Evolutionary conservation across 306 rosid species (phyloP).

Genomic region (Boehmeria nivea): DNA sequence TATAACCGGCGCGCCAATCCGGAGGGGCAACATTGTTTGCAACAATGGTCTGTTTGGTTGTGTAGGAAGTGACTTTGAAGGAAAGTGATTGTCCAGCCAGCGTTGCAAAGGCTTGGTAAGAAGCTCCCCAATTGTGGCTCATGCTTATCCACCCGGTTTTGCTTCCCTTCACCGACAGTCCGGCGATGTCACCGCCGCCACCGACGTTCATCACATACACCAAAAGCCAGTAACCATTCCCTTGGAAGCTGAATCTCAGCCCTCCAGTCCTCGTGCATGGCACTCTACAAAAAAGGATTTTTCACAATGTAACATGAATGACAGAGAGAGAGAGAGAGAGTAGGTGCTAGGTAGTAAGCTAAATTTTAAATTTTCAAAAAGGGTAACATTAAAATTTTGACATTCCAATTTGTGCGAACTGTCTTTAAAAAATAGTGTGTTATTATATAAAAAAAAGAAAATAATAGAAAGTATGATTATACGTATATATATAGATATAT

Average conservation of each 20-base stretch:
- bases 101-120: conserved; percentile 79
- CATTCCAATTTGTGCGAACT: too few relatives aligned
- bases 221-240: conserved; percentile 87
- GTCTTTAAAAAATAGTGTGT: too few relatives aligned
- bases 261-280: conserved; percentile 65
- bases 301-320: too few relatives aligned
- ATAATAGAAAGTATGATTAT: too few relatives aligned
- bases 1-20: conserved; percentile 52
- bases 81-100: conserved; percentile 72
- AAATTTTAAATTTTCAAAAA: too few relatives aligned
- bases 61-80: conserved; percentile 66
- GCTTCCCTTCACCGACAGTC: conserved; percentile 79
- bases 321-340: too few relatives aligned
- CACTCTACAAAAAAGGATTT: conserved; percentile 35
- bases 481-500: too few relatives aligned
- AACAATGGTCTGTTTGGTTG: conserved; percentile 47
- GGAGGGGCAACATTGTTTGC: conserved; percentile 75
- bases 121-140: conserved; percentile 99
- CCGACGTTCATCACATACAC: conserved; percentile 90
- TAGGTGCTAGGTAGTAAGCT: too few relatives aligned
- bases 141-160: conserved; percentile 69
- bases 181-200: conserved; percentile 80
- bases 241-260: conserved; percentile 65
- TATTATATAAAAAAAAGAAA: too few relatives aligned
- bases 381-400: too few relatives aligned